Evolutionary conservation across 177 flowering plant genomes (phyloP), one percentile per base, ranked within the genome.

Genomic region (Telopea speciosissima): DNA sequence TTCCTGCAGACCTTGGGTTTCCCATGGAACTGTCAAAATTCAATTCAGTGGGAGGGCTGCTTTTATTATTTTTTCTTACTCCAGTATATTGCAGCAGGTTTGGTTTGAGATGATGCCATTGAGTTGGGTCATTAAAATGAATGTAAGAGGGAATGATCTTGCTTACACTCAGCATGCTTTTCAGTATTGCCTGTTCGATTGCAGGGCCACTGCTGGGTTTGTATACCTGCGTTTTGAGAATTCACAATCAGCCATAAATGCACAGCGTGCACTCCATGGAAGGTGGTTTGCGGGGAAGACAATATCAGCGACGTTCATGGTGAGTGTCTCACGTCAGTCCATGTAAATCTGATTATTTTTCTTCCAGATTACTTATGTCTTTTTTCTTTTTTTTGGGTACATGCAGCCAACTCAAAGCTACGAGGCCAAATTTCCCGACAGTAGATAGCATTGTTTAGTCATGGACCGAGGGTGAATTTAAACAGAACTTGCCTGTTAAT

Each of bases 281-380:
- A 85, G 97, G 78, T 94, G 97, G 97, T 94, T 94, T 87, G 97
- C 97, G 58, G 97, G 95, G 68, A 94, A 90, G 82, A 89, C 92
- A 97, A 94, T 94, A 65, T 87, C 95, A n/a, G 98, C 97, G 60
- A 83, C 92, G 14, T 94, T 75, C 76, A 87, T 94, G 95, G 98
- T 92, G 69, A 63, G 12, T 14, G 12, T 64, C 11, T 28, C 63
- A 17, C 14, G 5, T 49, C 10, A 0, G 24, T 28, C 25, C 26
- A n/a, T 59, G 3, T 60, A 22, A 12, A 22, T 56, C 4, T 49
- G 54, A 12, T 49, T 45, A 17, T 49, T 17, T 24, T 58, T 54
- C 2, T 1, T 16, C 23, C 31, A 13, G 36, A 68, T 25, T 36
- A 12, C 22, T 67, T 22, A 26, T 49, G 13, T 10, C 3, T 44